phyloP scores from a whole-genome alignment of 2,329 filamentous ascomycete genomes.

The Penicillium rolfsii region DNA sequence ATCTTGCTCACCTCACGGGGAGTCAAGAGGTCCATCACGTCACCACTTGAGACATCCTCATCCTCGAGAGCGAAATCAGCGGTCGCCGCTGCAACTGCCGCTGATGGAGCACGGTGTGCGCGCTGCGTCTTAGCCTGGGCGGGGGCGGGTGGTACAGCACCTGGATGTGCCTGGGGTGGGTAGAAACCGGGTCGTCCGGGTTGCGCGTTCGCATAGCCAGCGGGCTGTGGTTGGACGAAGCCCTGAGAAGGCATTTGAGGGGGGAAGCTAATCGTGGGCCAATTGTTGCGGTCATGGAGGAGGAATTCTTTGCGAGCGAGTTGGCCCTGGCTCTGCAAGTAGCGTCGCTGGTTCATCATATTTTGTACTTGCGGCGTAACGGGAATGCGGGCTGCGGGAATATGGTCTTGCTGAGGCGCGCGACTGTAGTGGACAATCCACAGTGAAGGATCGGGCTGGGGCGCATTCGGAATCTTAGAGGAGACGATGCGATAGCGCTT shows the following conservation, averaged over 20 bases:
- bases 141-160: slow-evolving; percentile 31
- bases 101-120: slow-evolving; percentile 48
- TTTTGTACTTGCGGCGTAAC: slow-evolving; percentile 47
- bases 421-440: slow-evolving; percentile 92
- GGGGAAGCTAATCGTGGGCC: slow-evolving; percentile 80
- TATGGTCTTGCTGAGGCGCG: slow-evolving; percentile 71
- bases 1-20: slow-evolving; percentile 85
- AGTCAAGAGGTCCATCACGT: slow-evolving; percentile 86
- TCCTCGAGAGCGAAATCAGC: slow-evolving; percentile 69
- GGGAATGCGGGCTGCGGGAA: slow-evolving; percentile 65
- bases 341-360: slow-evolving; percentile 54
- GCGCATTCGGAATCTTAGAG: slow-evolving; percentile 69
- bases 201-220: slow-evolving; percentile 39
- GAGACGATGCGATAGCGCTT: slow-evolving; percentile 82
- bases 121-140: slow-evolving; percentile 44
- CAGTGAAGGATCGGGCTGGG: slow-evolving; percentile 75
- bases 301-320: slow-evolving; percentile 92
- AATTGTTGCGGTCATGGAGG: slow-evolving; percentile 84
- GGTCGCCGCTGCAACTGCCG: slow-evolving; percentile 40
- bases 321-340: slow-evolving; percentile 73
- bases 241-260: slow-evolving; percentile 54
- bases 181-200: slow-evolving; percentile 44
- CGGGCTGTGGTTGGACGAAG: slow-evolving; percentile 55
- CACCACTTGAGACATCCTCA: slow-evolving; percentile 83
- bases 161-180: slow-evolving; percentile 34